Percentiles rank a stretch among this genome's conserved stretches.
These are phyloP conservation scores for Ustilago nuda DNA, from an alignment of 1,284 basidiomycete species.

Conservation along the genomic window DNA sequence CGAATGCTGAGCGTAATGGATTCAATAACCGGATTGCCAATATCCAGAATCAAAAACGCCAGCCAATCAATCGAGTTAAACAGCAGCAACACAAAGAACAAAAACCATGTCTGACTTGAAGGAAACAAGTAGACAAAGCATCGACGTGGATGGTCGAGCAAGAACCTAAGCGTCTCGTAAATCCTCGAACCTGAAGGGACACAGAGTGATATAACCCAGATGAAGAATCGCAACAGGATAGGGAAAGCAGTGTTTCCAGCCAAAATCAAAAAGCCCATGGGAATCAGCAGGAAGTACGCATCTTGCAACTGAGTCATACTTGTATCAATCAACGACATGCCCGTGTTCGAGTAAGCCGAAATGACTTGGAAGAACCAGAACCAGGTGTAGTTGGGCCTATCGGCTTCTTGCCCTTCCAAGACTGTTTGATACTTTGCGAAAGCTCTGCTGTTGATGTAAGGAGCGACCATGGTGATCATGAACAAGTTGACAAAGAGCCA, in stretches of 20 bases:
- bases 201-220: constrained; percentile 79
- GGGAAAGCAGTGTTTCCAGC: constrained; percentile 87
- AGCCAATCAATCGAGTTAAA: constrained; percentile 86
- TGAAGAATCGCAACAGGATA: constrained; percentile 67
- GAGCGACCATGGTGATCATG: constrained; percentile 58
- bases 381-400: constrained; percentile 73
- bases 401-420: constrained; percentile 56
- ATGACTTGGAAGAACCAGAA: constrained; percentile 87
- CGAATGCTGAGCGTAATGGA: constrained; percentile 76
- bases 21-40: constrained; percentile 80
- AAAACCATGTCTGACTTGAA: constrained; percentile 89
- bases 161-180: constrained; percentile 86
- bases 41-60: constrained; percentile 87
- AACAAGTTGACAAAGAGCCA: constrained; percentile 42
- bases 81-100: constrained; percentile 76
- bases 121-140: constrained; percentile 96
- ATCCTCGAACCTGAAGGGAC: constrained; percentile 76
- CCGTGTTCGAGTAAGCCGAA: constrained; percentile 90
- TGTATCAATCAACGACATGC: constrained; percentile 85
- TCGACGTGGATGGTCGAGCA: constrained; percentile 94
- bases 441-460: constrained; percentile 59
- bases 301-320: constrained; percentile 89
- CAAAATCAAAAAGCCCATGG: constrained; percentile 77
- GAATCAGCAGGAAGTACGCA: constrained; percentile 83
- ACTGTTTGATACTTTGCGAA: constrained; percentile 54